A percentile compares a stretch with the other conserved stretches of the same genome.
Evolutionary conservation across 2,329 filamentous ascomycete genomes (phyloP).

Genomic region (Acephala macrosclerotiorum): DNA sequence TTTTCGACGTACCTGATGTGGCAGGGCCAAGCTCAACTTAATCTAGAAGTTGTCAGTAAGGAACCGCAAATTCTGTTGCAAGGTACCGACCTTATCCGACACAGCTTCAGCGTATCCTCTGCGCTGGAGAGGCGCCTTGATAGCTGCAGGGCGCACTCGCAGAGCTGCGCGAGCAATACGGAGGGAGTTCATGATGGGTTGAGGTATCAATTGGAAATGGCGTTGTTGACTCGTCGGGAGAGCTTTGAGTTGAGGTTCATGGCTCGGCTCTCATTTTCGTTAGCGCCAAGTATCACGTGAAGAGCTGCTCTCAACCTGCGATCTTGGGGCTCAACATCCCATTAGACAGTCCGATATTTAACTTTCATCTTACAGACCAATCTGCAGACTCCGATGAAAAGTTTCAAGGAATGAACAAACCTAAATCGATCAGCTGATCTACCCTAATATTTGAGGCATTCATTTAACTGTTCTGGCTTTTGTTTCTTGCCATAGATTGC

Average conservation of each 20-base stretch:
- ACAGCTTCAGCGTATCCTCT: constrained; percentile 91
- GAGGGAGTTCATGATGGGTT: constrained; percentile 86
- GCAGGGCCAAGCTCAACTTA: constrained; percentile 96
- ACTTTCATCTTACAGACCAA: not conserved
- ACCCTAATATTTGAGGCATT: too few species aligned
- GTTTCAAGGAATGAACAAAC: too few species aligned
- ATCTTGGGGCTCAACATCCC: not conserved
- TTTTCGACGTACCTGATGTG: constrained; percentile 85
- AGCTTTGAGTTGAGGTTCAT: constrained; percentile 31
- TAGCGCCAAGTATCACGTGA: not conserved
- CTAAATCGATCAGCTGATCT: too few species aligned
- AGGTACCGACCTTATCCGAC: constrained; percentile 73
- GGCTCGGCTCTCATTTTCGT: constrained; percentile 16
- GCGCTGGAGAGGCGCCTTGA: constrained; percentile 80
- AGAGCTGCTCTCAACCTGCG: not conserved
- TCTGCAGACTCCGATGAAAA: too few species aligned
- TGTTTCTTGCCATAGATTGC: not conserved
- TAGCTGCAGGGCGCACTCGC: constrained; percentile 79
- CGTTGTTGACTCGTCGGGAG: constrained; percentile 42
- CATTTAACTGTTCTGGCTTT: not conserved
- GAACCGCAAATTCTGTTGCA: constrained; percentile 34
- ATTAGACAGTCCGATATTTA: too few species aligned
- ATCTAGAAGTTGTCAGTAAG: constrained; percentile 62
- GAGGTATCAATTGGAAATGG: constrained; percentile 50
- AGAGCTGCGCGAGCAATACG: constrained; percentile 91